Conservation (phyloP, 164 flowering plant species). For the Umbellularia californica region DNA sequence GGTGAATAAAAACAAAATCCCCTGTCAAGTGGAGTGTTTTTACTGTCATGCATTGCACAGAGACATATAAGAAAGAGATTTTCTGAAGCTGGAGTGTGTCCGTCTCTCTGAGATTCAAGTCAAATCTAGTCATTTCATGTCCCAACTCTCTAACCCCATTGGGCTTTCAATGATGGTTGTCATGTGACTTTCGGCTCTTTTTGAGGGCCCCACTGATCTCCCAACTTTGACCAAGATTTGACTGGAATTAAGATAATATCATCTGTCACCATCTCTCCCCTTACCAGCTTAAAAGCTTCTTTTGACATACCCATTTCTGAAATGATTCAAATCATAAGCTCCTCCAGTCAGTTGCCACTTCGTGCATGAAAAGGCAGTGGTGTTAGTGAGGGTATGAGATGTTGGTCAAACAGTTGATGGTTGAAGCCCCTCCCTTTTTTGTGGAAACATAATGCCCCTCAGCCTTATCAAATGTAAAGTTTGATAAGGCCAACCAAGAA, state of each 20-base stretch:
- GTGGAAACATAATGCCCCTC: too few species aligned
- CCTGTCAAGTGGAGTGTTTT: too few species aligned
- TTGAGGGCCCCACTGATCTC: not conserved
- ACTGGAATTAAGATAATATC: not conserved
- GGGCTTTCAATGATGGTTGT: conserved; percentile 3
- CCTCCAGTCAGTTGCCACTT: not conserved
- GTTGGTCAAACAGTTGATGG: not conserved
- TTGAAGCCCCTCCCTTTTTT: not conserved
- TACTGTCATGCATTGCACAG: too few species aligned
- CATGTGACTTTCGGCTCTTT: conserved; percentile 3
- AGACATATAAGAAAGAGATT: not conserved
- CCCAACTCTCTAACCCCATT: not conserved
- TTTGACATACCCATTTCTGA: not conserved
- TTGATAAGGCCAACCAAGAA: too few species aligned
- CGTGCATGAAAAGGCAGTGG: not conserved
- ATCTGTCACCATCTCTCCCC: not conserved
- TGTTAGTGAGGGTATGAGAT: conserved; percentile 13
- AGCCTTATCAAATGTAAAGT: too few species aligned
- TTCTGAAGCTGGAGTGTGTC: not conserved
- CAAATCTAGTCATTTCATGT: not conserved
- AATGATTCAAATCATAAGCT: not conserved
- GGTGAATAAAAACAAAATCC: too few species aligned
- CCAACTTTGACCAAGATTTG: conserved; percentile 1
- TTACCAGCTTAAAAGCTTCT: not conserved
- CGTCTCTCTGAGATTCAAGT: not conserved